phyloP scores from a whole-genome alignment of 2,329 filamentous ascomycete genomes.

The Cyphellophora attinorum region DNA sequence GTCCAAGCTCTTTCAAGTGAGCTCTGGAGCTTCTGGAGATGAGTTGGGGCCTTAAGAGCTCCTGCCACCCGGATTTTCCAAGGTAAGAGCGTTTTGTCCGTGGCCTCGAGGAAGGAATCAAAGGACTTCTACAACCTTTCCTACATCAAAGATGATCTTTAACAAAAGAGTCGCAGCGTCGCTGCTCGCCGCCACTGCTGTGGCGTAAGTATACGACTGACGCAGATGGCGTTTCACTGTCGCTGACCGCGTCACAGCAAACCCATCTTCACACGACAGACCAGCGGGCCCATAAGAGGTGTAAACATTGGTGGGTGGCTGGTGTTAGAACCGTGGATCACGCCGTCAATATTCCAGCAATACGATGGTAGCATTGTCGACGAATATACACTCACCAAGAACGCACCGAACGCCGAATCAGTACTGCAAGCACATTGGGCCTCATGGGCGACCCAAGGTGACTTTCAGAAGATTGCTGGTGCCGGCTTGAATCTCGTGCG shows the following conservation, averaged over 20 bases:
- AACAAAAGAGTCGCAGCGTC: constrained; percentile 9
- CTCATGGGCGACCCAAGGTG: constrained; percentile 45
- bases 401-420: constrained; percentile 39
- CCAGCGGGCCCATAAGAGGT: constrained; percentile 29
- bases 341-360: constrained; percentile 46
- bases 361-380: constrained; percentile 43
- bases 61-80: no score
- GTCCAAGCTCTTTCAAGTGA: no score
- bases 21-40: no score
- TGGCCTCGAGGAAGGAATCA: no score
- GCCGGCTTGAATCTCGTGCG: constrained; percentile 49
- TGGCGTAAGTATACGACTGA: constrained; percentile 9
- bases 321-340: constrained; percentile 56
- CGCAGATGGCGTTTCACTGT: no score
- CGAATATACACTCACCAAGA: constrained; percentile 45
- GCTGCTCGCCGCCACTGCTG: constrained; percentile 8
- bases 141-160: constrained; percentile 5
- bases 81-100: no score
- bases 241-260: constrained; percentile 7
- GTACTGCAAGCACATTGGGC: constrained; percentile 49
- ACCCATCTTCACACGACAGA: constrained; percentile 12
- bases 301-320: constrained; percentile 60
- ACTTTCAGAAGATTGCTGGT: constrained; percentile 46
- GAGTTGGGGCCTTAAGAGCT: no score
- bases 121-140: no score